Base-by-base conservation (phyloP, 1,284 basidiomycete species). In the Wolfiporia cocos region DNA sequence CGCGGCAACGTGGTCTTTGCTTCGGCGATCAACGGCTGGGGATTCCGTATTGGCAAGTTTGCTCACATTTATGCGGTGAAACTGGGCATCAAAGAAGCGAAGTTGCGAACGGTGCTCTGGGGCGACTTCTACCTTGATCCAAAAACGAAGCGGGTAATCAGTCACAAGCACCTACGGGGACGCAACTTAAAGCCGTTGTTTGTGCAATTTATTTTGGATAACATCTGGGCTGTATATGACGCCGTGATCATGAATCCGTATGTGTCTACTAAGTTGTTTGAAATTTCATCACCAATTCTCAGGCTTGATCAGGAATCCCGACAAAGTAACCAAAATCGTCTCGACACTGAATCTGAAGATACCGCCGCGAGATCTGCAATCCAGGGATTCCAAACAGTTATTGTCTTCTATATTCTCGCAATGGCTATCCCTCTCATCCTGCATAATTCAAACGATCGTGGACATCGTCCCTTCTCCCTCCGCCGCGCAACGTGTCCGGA, bases 121-220 rank as follows among this genome's bases (percentile, higher is more conserved):
- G 96, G 96, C 1, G 94, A 99, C 63, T 99, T 86, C 64, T 99
- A 89, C 67, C 74, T 99, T 43, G 96, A 99, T 61, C 91, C 95
- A 0, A 99, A 98, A 70, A 87, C 88, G 38, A 99, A 97, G 67
- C 78, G 84, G 48, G 89, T 98, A 18, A 85, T 99, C 56, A 89
- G 86, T 51, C 74, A 92, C 59, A 96, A 95, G 65, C 89, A 93
- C 63, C 74, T 95, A 43, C 81, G 80, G 48, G 91, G 91, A 15
- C 78, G 92, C 19, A 73, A 77, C 23, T 67, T 99, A 56, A 99
- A 98, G 68, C 92, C 94, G n/a, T 74, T 99, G 38, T 99, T 99
- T 59, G 96, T 98, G 4, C 94, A 98, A 65, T 97, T 99, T 55
- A 86, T 99, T 4, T 68, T 99, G 52, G 96, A 99, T 47, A 99